A percentile compares a stretch with the other conserved stretches of the same genome.
These are phyloP conservation scores for Erigeron canadensis DNA, from an alignment of 129 eudicot species.

Conservation along the genomic window DNA sequence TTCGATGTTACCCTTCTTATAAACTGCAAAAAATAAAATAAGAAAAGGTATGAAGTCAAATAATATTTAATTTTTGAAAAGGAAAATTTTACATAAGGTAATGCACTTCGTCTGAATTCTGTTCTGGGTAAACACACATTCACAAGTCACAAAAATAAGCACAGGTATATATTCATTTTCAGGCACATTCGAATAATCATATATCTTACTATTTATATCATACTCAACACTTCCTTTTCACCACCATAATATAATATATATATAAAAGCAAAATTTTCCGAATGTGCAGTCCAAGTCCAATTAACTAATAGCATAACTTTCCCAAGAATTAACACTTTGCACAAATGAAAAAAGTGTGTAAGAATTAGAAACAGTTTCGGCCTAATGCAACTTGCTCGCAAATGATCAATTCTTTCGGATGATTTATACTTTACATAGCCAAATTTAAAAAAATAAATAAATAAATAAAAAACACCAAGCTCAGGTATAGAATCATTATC, in stretches of 20 bases:
- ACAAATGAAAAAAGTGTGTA: constrained; percentile 41
- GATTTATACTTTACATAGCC: constrained; percentile 41
- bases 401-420: constrained; percentile 34
- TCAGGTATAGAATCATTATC: constrained; percentile 36
- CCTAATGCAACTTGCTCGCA: constrained; percentile 29
- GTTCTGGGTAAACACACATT: background rate
- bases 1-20: constrained; percentile 21
- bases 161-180: constrained; percentile 41
- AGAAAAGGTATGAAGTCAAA: background rate
- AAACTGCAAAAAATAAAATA: constrained; percentile 9
- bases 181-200: constrained; percentile 42
- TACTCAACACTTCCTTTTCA: constrained; percentile 37
- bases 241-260: constrained; percentile 43
- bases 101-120: background rate
- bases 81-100: too few relatives aligned
- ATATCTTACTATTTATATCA: constrained; percentile 37
- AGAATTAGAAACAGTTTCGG: constrained; percentile 34
- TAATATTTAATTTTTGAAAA: too few relatives aligned
- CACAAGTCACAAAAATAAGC: constrained; percentile 34
- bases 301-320: constrained; percentile 30
- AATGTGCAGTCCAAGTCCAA: constrained; percentile 44
- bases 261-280: constrained; percentile 40
- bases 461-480: too few relatives aligned
- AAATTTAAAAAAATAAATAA: constrained; percentile 33
- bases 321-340: constrained; percentile 39